Conservation (phyloP, 768 basidiomycete genomes). For the Scleroderma citrinum region DNA sequence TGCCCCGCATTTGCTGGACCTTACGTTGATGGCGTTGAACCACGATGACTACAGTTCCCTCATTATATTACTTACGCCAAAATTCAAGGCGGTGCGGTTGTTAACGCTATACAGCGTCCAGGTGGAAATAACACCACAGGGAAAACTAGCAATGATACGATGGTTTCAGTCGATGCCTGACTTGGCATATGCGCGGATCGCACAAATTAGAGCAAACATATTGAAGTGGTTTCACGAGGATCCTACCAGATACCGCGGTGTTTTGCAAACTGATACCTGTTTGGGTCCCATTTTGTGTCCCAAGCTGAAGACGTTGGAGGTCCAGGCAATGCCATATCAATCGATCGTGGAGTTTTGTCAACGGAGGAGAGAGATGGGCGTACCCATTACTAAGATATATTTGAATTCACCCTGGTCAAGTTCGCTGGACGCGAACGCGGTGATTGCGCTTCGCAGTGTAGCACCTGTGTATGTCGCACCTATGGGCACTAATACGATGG, state of each 20-base stretch:
- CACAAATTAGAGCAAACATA: conserved; percentile 36
- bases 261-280: conserved; percentile 5
- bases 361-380: conserved; percentile 32
- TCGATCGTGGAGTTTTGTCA: conserved; percentile 32
- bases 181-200: conserved; percentile 44
- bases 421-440: conserved; percentile 13
- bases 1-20: conserved; percentile 52
- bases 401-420: conserved; percentile 29
- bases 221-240: conserved; percentile 46
- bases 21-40: conserved; percentile 51
- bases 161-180: conserved; percentile 58
- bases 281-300: conserved; percentile 35
- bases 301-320: conserved; percentile 41
- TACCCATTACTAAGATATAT: conserved; percentile 49
- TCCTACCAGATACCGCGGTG: conserved; percentile 20
- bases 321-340: conserved; percentile 31
- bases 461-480: conserved; percentile 23
- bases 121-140: conserved; percentile 21
- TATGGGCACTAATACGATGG: conserved; percentile 37
- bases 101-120: conserved; percentile 48
- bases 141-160: conserved; percentile 31
- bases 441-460: conserved; percentile 24
- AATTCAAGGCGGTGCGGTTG: conserved; percentile 47
- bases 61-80: conserved; percentile 39
- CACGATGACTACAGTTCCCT: conserved; percentile 48